Conservation (phyloP, 2,329 filamentous ascomycete species). For the Stachybotrys echinatus region DNA sequence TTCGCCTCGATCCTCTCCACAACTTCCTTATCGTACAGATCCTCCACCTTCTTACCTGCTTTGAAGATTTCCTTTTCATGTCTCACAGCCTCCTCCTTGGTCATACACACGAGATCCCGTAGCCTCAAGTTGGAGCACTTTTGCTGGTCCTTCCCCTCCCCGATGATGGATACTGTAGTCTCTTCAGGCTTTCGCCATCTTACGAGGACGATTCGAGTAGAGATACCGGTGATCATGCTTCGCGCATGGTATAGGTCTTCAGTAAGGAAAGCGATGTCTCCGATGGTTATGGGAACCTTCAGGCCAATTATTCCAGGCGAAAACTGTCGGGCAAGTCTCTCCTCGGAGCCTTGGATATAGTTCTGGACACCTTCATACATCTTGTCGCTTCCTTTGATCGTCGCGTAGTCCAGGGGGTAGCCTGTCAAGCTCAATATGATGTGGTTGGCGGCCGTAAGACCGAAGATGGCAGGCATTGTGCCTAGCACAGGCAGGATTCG, state of each 20-base stretch:
- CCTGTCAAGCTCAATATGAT: slow-evolving; percentile 76
- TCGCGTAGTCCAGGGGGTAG: slow-evolving; percentile 82
- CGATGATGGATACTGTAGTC: slow-evolving; percentile 54
- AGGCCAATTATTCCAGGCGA: slow-evolving; percentile 53
- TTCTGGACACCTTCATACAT: slow-evolving; percentile 83
- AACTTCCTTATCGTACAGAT: slow-evolving; percentile 67
- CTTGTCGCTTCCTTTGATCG: slow-evolving; percentile 79
- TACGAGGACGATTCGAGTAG: slow-evolving; percentile 72
- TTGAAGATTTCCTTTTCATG: slow-evolving; percentile 79
- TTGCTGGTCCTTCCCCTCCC: slow-evolving; percentile 65
- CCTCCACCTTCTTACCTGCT: slow-evolving; percentile 59
- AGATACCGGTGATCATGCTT: slow-evolving; percentile 76
- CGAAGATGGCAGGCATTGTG: slow-evolving; percentile 96
- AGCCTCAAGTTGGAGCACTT: slow-evolving; percentile 66
- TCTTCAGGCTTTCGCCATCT: slow-evolving; percentile 67
- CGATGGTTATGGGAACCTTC: slow-evolving; percentile 69
- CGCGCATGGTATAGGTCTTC: slow-evolving; percentile 85
- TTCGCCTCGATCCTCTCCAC: slow-evolving; percentile 63
- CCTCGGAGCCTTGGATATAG: slow-evolving; percentile 71
- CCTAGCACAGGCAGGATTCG: slow-evolving; percentile 92
- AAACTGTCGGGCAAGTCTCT: slow-evolving; percentile 57
- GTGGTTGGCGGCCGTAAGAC: slow-evolving; percentile 86
- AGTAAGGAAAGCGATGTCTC: slow-evolving; percentile 80
- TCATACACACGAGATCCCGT: slow-evolving; percentile 80
- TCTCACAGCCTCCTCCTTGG: slow-evolving; percentile 76